Evolutionary conservation across 495 filamentous ascomycete genomes (phyloP).

Genomic region (Chaetomidium leptoderma): DNA sequence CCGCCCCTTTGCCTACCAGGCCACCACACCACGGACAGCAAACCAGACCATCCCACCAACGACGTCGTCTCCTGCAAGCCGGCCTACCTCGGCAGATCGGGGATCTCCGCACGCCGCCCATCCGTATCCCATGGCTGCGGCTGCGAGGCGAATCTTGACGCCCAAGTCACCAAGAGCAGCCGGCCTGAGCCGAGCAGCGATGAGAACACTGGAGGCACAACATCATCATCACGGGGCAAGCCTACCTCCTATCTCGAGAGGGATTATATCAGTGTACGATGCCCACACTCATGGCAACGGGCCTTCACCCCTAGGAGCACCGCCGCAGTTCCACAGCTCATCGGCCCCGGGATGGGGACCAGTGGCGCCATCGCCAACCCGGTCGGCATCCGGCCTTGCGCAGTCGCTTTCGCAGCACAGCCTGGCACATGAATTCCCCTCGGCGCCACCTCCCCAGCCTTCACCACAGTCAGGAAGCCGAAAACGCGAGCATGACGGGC

Average conservation of each 20-base stretch:
- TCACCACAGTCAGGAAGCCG: slow-evolving; percentile 15
- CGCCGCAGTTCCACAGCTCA: slow-evolving; percentile 30
- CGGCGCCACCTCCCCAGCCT: slow-evolving; percentile 27
- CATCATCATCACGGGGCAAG: slow-evolving; percentile 41
- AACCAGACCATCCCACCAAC: slow-evolving; percentile 23
- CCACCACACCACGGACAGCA: slow-evolving; percentile 26
- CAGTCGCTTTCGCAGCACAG: slow-evolving; percentile 42
- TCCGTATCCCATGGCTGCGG: slow-evolving; percentile 35
- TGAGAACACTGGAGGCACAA: slow-evolving; percentile 43
- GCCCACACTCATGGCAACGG: slow-evolving; percentile 29
- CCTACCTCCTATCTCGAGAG: slow-evolving; percentile 37
- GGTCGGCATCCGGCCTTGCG: slow-evolving; percentile 31
- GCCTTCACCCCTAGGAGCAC: slow-evolving; percentile 33
- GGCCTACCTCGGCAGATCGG: slow-evolving; percentile 31
- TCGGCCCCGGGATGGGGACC: slow-evolving; percentile 26
- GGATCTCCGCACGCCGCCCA: slow-evolving; percentile 41
- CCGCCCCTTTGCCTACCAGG: slow-evolving; percentile 28
- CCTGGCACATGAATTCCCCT: slow-evolving; percentile 28
- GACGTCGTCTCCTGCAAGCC: slow-evolving; percentile 29
- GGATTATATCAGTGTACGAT: slow-evolving; percentile 22
- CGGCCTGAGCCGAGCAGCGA: slow-evolving; percentile 42
- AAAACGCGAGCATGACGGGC: slow-evolving; percentile 24
- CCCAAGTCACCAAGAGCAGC: slow-evolving; percentile 59
- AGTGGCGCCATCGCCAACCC: slow-evolving; percentile 31
- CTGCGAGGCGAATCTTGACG: slow-evolving; percentile 54